These are phyloP conservation scores for Fraxinus angustifolia DNA, from an alignment of 305 asterid genomes.

Conservation along the genomic window DNA sequence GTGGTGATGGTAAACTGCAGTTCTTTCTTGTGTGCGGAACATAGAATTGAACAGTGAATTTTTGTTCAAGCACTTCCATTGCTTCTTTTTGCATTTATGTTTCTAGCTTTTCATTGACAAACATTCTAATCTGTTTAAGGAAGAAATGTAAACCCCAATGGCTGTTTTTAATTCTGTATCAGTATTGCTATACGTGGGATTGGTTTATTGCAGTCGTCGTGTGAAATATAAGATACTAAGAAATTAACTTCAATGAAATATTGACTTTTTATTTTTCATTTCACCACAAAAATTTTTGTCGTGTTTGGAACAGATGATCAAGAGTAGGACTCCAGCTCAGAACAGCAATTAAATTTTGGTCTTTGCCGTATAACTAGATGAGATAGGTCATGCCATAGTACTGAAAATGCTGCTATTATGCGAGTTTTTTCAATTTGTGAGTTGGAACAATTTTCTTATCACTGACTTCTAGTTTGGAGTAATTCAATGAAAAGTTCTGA, in stretches of 20 bases:
- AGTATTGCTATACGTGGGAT: neutral
- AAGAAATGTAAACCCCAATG: neutral
- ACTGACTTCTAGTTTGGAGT: constrained; percentile 25
- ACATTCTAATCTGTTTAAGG: neutral
- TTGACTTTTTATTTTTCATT: neutral
- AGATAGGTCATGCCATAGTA: constrained; percentile 23
- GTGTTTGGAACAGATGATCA: constrained; percentile 62
- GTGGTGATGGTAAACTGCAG: neutral
- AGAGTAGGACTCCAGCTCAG: constrained; percentile 52
- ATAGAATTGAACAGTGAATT: neutral
- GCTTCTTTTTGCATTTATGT: neutral
- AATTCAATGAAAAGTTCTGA: constrained; percentile 18
- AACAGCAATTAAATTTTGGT: constrained; percentile 35
- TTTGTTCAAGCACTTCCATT: neutral
- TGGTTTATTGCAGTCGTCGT: neutral
- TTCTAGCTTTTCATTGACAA: neutral
- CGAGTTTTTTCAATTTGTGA: constrained; percentile 16
- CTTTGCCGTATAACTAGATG: constrained; percentile 17
- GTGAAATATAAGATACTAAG: neutral
- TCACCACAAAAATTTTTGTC: constrained; percentile 11
- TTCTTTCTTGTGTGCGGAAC: neutral
- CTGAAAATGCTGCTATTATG: constrained; percentile 20
- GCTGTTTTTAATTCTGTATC: neutral
- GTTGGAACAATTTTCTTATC: constrained; percentile 23
- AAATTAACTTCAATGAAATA: neutral